Base-by-base conservation (phyloP, 2,329 filamentous ascomycete genomes). In the Stemphylium beticola region DNA sequence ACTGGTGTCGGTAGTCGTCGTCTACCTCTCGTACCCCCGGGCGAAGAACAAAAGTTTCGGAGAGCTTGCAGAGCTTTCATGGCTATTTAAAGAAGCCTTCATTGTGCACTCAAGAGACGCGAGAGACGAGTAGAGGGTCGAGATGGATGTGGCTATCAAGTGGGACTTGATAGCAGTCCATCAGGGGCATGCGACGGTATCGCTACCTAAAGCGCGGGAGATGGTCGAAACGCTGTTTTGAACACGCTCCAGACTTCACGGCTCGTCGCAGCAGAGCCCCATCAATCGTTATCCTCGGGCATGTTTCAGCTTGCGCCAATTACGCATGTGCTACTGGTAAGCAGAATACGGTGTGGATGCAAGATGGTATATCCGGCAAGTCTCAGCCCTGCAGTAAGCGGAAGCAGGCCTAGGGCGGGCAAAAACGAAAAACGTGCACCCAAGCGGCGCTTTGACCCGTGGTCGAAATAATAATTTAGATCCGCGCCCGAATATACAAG, bases 1-100 rank as follows among this genome's bases (percentile, higher is more conserved):
- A 20, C 65, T 74, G 42, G 53, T 73, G 3, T 77, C 70, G 34
- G 65, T 62, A 22, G 31, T 62, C 14, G 57, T 80, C 3, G 77
- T 81, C 53, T 85, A 83, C 72, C 81, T 83, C 71, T 81, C 84
- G 75, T 84, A 82, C 66, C 83, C 82, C 0, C 83, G 85, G 66
- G 85, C 82, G 10, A 82, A 81, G 22, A 79, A 78, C 47, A 78
- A 53, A 34, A 69, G 67, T 24, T 52, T 89, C 26, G 86, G 89
- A 67, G 78, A 82, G 49, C 84, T 89, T 26, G 86, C 89, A 70
- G 87, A 89, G 70, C 86, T 89, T 72, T 87, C 89, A 67, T 78
- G 82, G 49, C 84, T 89, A 60, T 86, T 87, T 54, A 65, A 63
- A 8, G 58, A 67, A 24, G 48, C 55, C 2, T 58, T 65, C 9